A percentile compares a stretch with the other conserved stretches of the same genome.
phyloP scores from a whole-genome alignment of 495 filamentous ascomycete genomes.

The Lophiostoma macrostomum region DNA sequence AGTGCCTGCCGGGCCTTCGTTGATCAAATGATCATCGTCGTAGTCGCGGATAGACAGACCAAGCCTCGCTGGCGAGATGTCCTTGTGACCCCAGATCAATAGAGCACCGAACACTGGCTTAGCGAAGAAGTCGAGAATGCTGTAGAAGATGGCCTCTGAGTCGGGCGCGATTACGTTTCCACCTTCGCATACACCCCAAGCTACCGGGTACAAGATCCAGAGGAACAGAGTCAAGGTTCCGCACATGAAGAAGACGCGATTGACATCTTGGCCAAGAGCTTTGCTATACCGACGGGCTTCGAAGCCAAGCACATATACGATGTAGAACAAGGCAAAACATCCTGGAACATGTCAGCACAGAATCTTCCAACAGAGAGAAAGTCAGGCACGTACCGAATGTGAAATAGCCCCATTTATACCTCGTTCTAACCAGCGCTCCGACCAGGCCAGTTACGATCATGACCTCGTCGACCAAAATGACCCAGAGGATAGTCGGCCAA shows the following conservation, averaged over 20 bases:
- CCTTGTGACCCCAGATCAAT: conserved; percentile 51
- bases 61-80: conserved; percentile 51
- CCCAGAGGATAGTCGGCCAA: conserved; percentile 62
- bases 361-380: no score
- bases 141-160: conserved; percentile 66
- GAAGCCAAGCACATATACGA: conserved; percentile 54
- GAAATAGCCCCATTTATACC: conserved; percentile 68
- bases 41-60: conserved; percentile 49
- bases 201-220: conserved; percentile 68
- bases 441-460: conserved; percentile 64
- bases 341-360: conserved; percentile 28
- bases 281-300: conserved; percentile 54
- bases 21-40: conserved; percentile 35
- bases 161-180: conserved; percentile 64
- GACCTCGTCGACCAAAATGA: conserved; percentile 58
- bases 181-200: conserved; percentile 65
- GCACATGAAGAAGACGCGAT: conserved; percentile 51
- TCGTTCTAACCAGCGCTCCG: conserved; percentile 55
- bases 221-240: conserved; percentile 53
- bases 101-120: conserved; percentile 57
- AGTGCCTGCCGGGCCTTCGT: no score
- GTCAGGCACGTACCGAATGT: conserved; percentile 47
- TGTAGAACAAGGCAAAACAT: conserved; percentile 55
- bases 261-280: conserved; percentile 49
- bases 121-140: conserved; percentile 60